phyloP scores from a whole-genome alignment of 345 rosid species.

The Cardamine resedifolia region DNA sequence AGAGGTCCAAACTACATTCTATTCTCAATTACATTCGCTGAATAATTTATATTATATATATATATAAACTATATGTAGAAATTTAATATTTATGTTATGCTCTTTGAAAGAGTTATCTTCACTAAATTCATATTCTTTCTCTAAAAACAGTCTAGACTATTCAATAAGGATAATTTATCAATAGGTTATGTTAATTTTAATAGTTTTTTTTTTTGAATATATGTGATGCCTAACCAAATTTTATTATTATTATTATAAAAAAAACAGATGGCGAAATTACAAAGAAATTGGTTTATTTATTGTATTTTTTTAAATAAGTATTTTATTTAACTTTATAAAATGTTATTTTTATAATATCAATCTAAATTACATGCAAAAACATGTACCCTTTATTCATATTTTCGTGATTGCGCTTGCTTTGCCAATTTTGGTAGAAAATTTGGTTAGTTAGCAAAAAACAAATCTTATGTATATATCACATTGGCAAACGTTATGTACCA shows the following conservation, averaged over 20 bases:
- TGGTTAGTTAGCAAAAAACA: neutral
- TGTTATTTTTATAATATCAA: too few species aligned
- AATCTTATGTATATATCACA: too few species aligned
- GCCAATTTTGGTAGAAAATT: neutral
- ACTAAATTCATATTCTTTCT: neutral
- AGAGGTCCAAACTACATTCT: constrained; percentile 35
- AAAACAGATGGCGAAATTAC: neutral
- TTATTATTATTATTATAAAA: neutral
- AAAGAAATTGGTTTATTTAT: too few species aligned
- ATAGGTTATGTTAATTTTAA: neutral
- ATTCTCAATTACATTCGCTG: neutral
- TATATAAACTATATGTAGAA: neutral
- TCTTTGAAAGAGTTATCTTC: neutral
- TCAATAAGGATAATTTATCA: neutral
- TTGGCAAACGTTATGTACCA: neutral
- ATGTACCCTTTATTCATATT: neutral
- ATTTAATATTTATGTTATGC: neutral
- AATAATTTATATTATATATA: neutral
- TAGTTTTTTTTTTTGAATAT: neutral
- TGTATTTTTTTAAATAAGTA: neutral
- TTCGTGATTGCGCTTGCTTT: neutral
- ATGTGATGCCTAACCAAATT: neutral
- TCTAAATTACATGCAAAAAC: too few species aligned
- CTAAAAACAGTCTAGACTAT: neutral
- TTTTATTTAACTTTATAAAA: too few species aligned